Evolutionary conservation across 148 eudicot genomes (phyloP).

Genomic region (Spergularia marina): DNA sequence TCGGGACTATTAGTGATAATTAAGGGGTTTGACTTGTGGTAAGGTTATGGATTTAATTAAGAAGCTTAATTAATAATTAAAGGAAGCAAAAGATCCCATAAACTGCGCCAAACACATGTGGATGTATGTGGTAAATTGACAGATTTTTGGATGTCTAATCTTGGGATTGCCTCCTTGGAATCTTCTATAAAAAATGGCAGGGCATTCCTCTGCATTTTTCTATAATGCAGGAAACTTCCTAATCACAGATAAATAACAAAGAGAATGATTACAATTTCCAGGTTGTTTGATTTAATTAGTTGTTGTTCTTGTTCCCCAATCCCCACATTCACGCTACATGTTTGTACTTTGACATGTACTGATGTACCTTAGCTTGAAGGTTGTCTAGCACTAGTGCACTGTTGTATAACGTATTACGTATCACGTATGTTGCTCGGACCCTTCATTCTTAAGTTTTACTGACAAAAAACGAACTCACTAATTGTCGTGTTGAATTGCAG

Average conservation of each 20-base stretch:
- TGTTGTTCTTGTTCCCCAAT: not conserved
- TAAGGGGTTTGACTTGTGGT: slow-evolving; percentile 2
- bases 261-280: not conserved
- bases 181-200: not conserved
- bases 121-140: not conserved
- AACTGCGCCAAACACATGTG: slow-evolving; percentile 11
- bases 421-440: too few relatives aligned
- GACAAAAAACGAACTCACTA: not conserved
- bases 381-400: too few relatives aligned
- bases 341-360: too few relatives aligned
- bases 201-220: not conserved
- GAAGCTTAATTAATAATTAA: too few relatives aligned
- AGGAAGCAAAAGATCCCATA: slow-evolving; percentile 6
- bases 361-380: too few relatives aligned
- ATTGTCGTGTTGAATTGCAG: slow-evolving; percentile 32
- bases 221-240: not conserved
- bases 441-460: too few relatives aligned
- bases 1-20: not conserved
- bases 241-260: not conserved
- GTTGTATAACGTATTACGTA: too few relatives aligned
- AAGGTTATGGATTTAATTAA: not conserved
- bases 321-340: not conserved
- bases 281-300: not conserved
- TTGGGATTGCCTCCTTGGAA: slow-evolving; percentile 8
- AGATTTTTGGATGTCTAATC: slow-evolving; percentile 16